Evolutionary conservation across 140 eudicot genomes (phyloP).

Genomic region (Bidens hawaiensis): DNA sequence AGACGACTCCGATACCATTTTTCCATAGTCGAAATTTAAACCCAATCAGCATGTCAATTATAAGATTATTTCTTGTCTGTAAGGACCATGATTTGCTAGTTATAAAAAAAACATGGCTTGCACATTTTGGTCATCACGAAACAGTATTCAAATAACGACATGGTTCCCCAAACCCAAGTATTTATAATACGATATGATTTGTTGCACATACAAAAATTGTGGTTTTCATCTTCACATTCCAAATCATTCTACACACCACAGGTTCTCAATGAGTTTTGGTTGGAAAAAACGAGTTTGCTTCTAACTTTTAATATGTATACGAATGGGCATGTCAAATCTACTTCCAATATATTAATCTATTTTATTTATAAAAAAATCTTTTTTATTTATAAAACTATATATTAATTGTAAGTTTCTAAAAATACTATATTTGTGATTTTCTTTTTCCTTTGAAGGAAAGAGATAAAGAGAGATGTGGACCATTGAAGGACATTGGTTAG

Average conservation of each 20-base stretch:
- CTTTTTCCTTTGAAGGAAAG: neutral
- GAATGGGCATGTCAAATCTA: neutral
- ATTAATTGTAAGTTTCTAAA: neutral
- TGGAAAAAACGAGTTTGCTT: no score
- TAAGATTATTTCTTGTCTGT: no score
- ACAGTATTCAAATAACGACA: neutral
- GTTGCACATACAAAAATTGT: no score
- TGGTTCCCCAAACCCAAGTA: neutral
- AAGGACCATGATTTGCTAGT: neutral
- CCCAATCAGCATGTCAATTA: no score
- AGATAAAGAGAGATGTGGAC: conserved; percentile 21
- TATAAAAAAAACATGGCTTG: neutral
- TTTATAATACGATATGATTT: neutral
- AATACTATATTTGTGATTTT: neutral
- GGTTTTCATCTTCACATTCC: no score
- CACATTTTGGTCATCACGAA: no score
- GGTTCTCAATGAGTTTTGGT: neutral
- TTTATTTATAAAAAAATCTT: neutral
- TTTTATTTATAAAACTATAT: no score
- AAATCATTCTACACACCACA: no score
- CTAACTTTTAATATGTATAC: no score
- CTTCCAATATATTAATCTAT: neutral
- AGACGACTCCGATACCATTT: no score
- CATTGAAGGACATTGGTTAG: conserved; percentile 11
- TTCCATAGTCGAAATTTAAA: no score